A percentile compares a stretch with the other conserved stretches of the same genome.
Conservation (phyloP, 2,329 filamentous ascomycete genomes). For the Exophiala oligosperma region DNA sequence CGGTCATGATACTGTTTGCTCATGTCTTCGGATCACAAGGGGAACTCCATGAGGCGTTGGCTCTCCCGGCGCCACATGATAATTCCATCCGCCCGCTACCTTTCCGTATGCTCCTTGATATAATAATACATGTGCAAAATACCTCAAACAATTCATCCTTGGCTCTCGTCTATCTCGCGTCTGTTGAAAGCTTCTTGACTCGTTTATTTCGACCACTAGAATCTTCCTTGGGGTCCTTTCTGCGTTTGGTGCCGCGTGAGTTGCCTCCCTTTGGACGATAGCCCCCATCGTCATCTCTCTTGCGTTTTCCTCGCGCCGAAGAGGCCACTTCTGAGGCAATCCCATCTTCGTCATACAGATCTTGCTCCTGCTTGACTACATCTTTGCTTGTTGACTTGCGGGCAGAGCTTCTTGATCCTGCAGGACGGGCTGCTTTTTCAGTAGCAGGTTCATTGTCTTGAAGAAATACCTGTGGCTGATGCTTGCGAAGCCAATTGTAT, state of each 20-base stretch:
- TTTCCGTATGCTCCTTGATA: neutral
- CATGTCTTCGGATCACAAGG: too few species aligned
- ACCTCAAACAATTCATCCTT: neutral
- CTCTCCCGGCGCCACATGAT: neutral
- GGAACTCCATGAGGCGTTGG: too few species aligned
- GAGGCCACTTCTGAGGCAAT: conserved; percentile 36
- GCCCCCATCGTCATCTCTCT: conserved; percentile 48
- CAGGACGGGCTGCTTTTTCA: conserved; percentile 43
- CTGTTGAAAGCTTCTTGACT: conserved; percentile 24
- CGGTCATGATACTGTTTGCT: neutral
- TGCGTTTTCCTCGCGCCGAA: conserved; percentile 44
- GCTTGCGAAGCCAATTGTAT: conserved; percentile 89
- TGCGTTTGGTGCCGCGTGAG: conserved; percentile 40
- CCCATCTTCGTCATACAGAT: conserved; percentile 46
- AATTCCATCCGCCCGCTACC: neutral
- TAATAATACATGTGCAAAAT: neutral
- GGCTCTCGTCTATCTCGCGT: conserved; percentile 14
- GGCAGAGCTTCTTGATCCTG: conserved; percentile 44
- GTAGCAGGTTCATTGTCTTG: conserved; percentile 65
- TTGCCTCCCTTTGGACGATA: conserved; percentile 49
- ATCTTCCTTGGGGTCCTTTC: conserved; percentile 32
- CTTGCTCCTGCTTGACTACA: conserved; percentile 35
- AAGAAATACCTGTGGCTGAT: conserved; percentile 81
- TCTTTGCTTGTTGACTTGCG: conserved; percentile 34
- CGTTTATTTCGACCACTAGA: conserved; percentile 16